Conservation (phyloP, 495 filamentous ascomycete species). For the Lindgomyces ingoldianus region DNA sequence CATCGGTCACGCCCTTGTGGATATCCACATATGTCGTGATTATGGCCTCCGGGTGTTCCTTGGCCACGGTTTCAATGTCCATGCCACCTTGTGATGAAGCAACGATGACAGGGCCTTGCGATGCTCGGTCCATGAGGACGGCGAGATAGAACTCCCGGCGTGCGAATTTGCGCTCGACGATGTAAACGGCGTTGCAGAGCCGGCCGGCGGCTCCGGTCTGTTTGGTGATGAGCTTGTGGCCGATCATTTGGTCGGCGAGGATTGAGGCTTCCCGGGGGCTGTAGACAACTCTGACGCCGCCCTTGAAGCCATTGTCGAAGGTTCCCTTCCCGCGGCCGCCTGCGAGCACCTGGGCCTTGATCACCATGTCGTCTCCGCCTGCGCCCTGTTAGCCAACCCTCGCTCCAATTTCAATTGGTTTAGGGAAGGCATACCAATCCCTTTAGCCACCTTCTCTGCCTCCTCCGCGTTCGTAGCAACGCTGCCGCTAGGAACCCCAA, state of each 20-base stretch:
- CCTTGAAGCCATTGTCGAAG: constrained; percentile 98
- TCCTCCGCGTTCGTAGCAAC: constrained; percentile 81
- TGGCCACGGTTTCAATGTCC: constrained; percentile 97
- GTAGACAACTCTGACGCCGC: constrained; percentile 96
- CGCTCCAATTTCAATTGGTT: background rate
- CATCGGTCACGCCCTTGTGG: constrained; percentile 90
- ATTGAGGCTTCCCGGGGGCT: constrained; percentile 87
- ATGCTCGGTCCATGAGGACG: constrained; percentile 92
- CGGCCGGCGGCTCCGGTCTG: constrained; percentile 92
- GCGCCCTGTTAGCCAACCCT: constrained; percentile 30
- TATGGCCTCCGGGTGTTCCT: constrained; percentile 95
- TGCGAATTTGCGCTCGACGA: constrained; percentile 99
- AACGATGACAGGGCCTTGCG: constrained; percentile 91
- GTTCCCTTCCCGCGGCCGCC: constrained; percentile 95
- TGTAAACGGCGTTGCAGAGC: constrained; percentile 93
- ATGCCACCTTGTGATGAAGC: constrained; percentile 97
- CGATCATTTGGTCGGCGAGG: constrained; percentile 99
- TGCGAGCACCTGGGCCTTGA: constrained; percentile 98
- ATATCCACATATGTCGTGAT: constrained; percentile 90
- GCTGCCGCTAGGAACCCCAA: constrained; percentile 85
- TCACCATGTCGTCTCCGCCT: constrained; percentile 95
- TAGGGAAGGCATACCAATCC: constrained; percentile 66
- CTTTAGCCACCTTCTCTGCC: constrained; percentile 86
- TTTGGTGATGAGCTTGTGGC: constrained; percentile 99
- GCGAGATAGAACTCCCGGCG: constrained; percentile 98